Percentiles rank a stretch among this genome's conserved stretches.
Evolutionary conservation across 345 rosid species (phyloP).

Genomic region (Acer saccharum): DNA sequence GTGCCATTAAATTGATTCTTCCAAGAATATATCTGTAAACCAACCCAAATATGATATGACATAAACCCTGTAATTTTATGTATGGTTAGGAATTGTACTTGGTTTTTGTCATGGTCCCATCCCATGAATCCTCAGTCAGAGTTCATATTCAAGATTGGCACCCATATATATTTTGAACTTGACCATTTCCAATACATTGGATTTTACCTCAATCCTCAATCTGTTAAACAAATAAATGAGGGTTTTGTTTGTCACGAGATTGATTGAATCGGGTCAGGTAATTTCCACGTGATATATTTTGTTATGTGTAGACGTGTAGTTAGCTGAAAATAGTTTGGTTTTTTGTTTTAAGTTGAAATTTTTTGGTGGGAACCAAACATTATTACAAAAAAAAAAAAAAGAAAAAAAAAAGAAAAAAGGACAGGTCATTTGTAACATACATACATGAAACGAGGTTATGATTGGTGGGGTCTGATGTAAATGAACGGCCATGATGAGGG

Average conservation of each 20-base stretch:
- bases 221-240: neutral
- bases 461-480: neutral
- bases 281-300: too few relatives aligned
- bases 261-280: too few relatives aligned
- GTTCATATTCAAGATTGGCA: neutral
- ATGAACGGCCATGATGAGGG: neutral
- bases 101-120: neutral
- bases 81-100: neutral
- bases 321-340: too few relatives aligned
- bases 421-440: too few relatives aligned
- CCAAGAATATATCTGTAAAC: slow-evolving; percentile 12
- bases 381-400: too few relatives aligned
- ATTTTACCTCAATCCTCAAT: neutral
- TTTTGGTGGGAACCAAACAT: too few relatives aligned
- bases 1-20: slow-evolving; percentile 21
- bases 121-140: neutral
- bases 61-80: neutral
- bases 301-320: too few relatives aligned
- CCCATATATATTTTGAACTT: neutral
- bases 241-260: too few relatives aligned
- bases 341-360: too few relatives aligned
- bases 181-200: slow-evolving; percentile 2
- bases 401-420: too few relatives aligned
- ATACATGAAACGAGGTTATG: neutral
- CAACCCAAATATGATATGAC: slow-evolving; percentile 4